These are phyloP conservation scores for Prillingera fragicola DNA, from an alignment of 1,284 basidiomycete species.

Conservation along the genomic window DNA sequence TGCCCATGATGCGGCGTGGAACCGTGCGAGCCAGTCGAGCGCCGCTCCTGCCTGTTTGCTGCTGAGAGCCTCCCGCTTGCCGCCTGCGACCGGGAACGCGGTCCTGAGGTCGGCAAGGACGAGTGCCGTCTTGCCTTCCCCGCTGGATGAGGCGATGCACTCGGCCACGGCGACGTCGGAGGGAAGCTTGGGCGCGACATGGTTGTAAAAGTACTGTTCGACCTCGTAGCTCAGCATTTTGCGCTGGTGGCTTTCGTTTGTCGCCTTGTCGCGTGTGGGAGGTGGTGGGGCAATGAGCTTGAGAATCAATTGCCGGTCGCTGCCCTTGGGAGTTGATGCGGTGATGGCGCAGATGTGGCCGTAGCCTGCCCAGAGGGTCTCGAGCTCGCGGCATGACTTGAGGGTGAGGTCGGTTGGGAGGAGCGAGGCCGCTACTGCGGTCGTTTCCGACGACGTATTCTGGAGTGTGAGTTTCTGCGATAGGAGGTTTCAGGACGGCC, in stretches of 20 bases:
- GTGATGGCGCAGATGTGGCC: constrained; percentile 11
- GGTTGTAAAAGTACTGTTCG: constrained; percentile 15
- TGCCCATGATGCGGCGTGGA: too few species aligned
- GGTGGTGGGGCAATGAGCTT: constrained; percentile 12
- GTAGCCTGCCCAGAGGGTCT: constrained; percentile 20
- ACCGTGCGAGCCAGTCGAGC: constrained; percentile 11
- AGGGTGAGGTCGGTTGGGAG: too few species aligned
- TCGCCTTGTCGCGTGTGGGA: background rate
- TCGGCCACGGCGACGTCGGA: constrained; percentile 6
- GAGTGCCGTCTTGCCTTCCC: constrained; percentile 3
- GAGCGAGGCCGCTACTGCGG: too few species aligned
- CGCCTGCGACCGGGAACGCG: constrained; percentile 9
- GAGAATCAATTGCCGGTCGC: constrained; percentile 3
- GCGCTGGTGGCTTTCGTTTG: constrained; percentile 14
- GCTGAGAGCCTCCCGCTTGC: constrained; percentile 5
- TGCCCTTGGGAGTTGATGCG: background rate
- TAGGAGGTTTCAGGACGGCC: too few species aligned
- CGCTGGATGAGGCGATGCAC: constrained; percentile 1
- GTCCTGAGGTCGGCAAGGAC: constrained; percentile 7
- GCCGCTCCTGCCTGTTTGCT: background rate
- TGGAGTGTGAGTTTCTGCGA: too few species aligned
- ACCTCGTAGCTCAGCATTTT: constrained; percentile 19
- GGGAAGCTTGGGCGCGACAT: constrained; percentile 1
- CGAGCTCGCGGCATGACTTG: constrained; percentile 2
- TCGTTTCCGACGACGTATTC: too few species aligned